phyloP scores from a whole-genome alignment of 2,329 filamentous ascomycete genomes.

The Beauveria medogensis region DNA sequence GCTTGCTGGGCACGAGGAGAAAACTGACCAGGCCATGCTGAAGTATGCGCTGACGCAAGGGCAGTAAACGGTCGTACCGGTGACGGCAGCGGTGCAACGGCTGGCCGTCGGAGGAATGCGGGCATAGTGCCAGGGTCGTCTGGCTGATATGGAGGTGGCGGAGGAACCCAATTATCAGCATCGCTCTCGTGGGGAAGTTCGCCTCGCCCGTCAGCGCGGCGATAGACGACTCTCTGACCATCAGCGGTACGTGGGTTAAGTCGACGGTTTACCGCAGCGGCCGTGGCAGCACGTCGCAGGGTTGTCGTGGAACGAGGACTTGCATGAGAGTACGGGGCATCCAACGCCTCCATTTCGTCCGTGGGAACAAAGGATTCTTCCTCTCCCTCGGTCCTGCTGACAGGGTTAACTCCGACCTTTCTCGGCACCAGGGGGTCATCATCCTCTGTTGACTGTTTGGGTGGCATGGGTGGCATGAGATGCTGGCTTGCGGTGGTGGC shows the following conservation, averaged over 20 bases:
- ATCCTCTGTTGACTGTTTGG: slow-evolving; percentile 22
- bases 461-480: slow-evolving; percentile 24
- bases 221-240: slow-evolving; percentile 50
- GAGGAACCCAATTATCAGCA: slow-evolving; percentile 81
- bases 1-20: background rate
- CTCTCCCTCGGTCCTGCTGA: slow-evolving; percentile 22
- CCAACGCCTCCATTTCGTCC: slow-evolving; percentile 54
- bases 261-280: slow-evolving; percentile 65
- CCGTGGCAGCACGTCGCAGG: slow-evolving; percentile 64
- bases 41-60: background rate
- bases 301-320: slow-evolving; percentile 63
- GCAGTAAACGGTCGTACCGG: slow-evolving; percentile 16
- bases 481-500: slow-evolving; percentile 33
- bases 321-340: slow-evolving; percentile 65
- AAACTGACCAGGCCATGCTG: slow-evolving; percentile 11
- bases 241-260: slow-evolving; percentile 52
- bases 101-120: slow-evolving; percentile 44
- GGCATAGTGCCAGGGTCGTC: slow-evolving; percentile 52
- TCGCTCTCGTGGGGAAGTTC: slow-evolving; percentile 81
- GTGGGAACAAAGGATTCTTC: slow-evolving; percentile 34
- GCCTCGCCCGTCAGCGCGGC: slow-evolving; percentile 59
- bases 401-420: slow-evolving; percentile 29
- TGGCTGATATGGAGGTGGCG: slow-evolving; percentile 70
- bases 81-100: slow-evolving; percentile 30
- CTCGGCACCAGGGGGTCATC: slow-evolving; percentile 48